Evolutionary conservation across 495 filamentous ascomycete species (phyloP).

Genomic region (Penicillium mononematosum): DNA sequence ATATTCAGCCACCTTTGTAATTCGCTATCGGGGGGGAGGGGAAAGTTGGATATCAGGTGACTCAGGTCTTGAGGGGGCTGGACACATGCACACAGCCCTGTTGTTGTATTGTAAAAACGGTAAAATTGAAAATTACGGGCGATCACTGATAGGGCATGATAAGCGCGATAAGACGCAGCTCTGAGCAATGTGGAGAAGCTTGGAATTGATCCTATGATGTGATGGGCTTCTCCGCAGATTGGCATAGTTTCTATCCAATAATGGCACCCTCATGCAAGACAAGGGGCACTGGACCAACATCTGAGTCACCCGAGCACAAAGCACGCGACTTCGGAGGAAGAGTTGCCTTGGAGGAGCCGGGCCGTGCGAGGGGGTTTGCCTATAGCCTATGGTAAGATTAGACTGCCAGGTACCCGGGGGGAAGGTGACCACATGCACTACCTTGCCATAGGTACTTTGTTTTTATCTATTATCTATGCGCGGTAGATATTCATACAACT

Average conservation of each 20-base stretch:
- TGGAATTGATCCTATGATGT: constrained; percentile 9
- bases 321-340: constrained; percentile 35
- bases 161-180: constrained; percentile 18
- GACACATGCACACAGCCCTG: constrained; percentile 2
- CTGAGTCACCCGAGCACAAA: constrained; percentile 19
- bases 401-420: constrained; percentile 31
- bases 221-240: constrained; percentile 12
- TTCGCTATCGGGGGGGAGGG: constrained; percentile 18
- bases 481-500: constrained; percentile 1
- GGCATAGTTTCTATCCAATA: constrained; percentile 12
- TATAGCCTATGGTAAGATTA: neutral
- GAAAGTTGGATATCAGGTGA: constrained; percentile 26
- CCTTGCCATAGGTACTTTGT: neutral
- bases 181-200: constrained; percentile 10
- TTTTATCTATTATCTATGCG: neutral
- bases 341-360: constrained; percentile 26
- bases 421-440: neutral
- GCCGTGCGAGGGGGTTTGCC: constrained; percentile 17
- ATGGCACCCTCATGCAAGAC: constrained; percentile 2
- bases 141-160: constrained; percentile 5
- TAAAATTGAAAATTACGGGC: neutral
- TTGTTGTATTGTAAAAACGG: neutral
- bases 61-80: constrained; percentile 10
- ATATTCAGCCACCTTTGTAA: constrained; percentile 18
- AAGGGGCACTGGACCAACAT: constrained; percentile 5